phyloP scores from a whole-genome alignment of 495 filamentous ascomycete species.

The Sporormia fimetaria region DNA sequence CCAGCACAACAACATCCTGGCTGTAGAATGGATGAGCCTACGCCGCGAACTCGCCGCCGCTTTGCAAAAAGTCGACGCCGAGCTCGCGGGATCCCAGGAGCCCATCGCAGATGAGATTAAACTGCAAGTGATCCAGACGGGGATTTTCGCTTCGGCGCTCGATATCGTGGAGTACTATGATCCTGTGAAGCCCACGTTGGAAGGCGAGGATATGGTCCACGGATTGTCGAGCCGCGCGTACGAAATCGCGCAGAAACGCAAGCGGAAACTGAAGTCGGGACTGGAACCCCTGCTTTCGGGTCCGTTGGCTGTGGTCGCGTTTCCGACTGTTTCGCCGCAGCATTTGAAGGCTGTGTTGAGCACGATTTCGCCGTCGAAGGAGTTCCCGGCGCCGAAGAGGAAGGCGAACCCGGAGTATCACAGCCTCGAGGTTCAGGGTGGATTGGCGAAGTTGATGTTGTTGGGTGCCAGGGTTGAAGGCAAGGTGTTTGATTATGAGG shows the following conservation, averaged over 20 bases:
- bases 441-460: conserved; percentile 74
- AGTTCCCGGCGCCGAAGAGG: conserved; percentile 66
- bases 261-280: conserved; percentile 38
- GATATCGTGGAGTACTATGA: conserved; percentile 79
- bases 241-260: conserved; percentile 39
- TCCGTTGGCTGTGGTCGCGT: conserved; percentile 65
- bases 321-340: conserved; percentile 70
- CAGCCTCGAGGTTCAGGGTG: conserved; percentile 62
- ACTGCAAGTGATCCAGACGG: conserved; percentile 73
- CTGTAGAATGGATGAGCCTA: conserved; percentile 76
- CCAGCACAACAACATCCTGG: conserved; percentile 91
- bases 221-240: conserved; percentile 52
- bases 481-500: conserved; percentile 68
- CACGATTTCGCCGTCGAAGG: conserved; percentile 56
- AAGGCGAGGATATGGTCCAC: conserved; percentile 53
- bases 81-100: conserved; percentile 35
- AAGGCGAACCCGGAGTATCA: conserved; percentile 68
- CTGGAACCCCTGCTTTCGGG: conserved; percentile 70
- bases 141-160: conserved; percentile 75
- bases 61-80: conserved; percentile 53
- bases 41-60: conserved; percentile 68
- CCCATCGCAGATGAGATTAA: conserved; percentile 47
- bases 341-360: conserved; percentile 69
- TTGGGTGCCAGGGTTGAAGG: conserved; percentile 75
- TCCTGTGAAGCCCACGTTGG: conserved; percentile 32